These are phyloP conservation scores for Cenchrus purpureus DNA, from an alignment of 176 grass and related monocot genomes.

Conservation along the genomic window DNA sequence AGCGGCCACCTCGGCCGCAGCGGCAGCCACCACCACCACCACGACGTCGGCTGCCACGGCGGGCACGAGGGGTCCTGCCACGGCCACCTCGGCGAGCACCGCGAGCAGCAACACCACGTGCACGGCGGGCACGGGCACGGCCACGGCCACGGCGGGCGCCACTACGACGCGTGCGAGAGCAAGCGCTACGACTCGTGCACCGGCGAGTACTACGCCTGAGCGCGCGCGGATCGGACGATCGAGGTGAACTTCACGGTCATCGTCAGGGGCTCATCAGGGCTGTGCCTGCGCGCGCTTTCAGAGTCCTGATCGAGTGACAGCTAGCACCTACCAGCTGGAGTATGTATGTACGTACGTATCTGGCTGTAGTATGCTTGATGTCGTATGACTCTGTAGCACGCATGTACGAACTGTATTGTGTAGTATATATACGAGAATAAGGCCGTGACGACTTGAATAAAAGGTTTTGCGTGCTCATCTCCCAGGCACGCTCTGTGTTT, in stretches of 20 bases:
- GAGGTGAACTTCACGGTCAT: not conserved
- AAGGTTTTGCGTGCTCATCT: not conserved
- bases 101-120: not conserved
- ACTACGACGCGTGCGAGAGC: constrained; percentile 21
- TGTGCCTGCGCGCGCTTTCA: not conserved
- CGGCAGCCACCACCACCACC: not conserved
- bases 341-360: not conserved
- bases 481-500: not conserved
- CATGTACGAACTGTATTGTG: not conserved
- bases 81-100: not conserved
- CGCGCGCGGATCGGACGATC: not conserved
- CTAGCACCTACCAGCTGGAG: too few relatives aligned
- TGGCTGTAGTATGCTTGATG: too few relatives aligned
- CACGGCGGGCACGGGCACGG: not conserved
- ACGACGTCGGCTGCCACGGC: not conserved
- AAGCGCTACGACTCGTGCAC: constrained; percentile 19
- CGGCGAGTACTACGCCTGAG: constrained; percentile 25
- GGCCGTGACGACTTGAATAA: constrained; percentile 6
- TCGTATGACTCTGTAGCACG: not conserved
- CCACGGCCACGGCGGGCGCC: constrained; percentile 4
- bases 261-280: not conserved
- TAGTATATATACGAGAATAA: not conserved
- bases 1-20: not conserved
- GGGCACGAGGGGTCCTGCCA: not conserved
- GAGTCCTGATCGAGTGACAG: not conserved